phyloP scores from a whole-genome alignment of 2,329 filamentous ascomycete species.

The Fusarium brevicatenulatum region DNA sequence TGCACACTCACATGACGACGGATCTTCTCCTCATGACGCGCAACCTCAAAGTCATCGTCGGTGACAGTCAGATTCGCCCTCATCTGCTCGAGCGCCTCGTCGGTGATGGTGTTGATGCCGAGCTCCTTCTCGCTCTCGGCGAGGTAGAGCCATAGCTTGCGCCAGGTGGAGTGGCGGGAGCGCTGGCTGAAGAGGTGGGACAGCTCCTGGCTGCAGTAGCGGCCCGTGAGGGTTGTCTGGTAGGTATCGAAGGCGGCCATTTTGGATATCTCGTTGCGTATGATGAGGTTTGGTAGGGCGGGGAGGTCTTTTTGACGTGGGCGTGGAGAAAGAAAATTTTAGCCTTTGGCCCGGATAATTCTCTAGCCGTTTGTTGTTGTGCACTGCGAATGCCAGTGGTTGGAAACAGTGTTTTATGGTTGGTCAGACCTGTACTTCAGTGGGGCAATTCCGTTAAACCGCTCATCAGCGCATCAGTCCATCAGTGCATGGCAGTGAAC shows the following conservation, averaged over 20 bases:
- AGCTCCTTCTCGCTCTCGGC: constrained; percentile 33
- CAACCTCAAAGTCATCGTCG: constrained; percentile 32
- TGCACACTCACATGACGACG: constrained; percentile 21
- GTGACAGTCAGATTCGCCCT: constrained; percentile 12
- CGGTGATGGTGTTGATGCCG: constrained; percentile 27
- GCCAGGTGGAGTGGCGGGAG: constrained; percentile 30
- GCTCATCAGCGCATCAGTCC: not conserved
- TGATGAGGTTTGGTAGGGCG: not conserved
- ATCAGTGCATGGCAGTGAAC: not conserved
- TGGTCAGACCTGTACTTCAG: not conserved
- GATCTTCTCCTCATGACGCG: constrained; percentile 29
- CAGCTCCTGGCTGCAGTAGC: constrained; percentile 24
- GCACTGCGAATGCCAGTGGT: not conserved
- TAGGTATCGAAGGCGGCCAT: constrained; percentile 20
- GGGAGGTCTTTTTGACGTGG: not conserved
- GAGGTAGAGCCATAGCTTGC: constrained; percentile 30
- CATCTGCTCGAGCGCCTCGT: constrained; percentile 36
- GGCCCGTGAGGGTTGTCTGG: constrained; percentile 13
- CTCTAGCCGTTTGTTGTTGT: not conserved
- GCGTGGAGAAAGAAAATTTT: not conserved
- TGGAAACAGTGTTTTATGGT: not conserved
- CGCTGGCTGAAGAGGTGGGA: constrained; percentile 24
- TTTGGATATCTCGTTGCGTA: too few relatives aligned
- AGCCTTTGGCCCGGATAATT: not conserved
- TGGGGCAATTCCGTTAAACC: not conserved